Percentiles rank a stretch among this genome's conserved stretches.
phyloP scores from a whole-genome alignment of 768 basidiomycete genomes.

The Pleurotus giganteus region DNA sequence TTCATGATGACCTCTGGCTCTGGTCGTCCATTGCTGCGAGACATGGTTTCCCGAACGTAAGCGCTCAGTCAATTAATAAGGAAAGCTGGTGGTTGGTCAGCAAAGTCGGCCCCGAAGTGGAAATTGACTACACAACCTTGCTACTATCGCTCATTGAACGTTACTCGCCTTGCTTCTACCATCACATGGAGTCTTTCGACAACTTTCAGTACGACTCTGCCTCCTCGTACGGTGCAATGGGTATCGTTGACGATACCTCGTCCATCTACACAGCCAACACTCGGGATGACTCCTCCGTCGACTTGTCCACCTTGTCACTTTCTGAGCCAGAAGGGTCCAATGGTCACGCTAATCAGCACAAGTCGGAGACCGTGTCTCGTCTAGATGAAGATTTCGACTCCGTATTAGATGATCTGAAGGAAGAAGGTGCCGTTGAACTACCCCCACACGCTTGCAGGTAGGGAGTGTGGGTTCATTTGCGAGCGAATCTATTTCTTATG shows the following conservation, averaged over 20 bases:
- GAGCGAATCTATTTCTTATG: constrained; percentile 12
- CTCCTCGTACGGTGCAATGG: constrained; percentile 72
- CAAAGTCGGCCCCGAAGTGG: not conserved
- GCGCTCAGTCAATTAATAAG: not conserved
- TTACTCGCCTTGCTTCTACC: constrained; percentile 6
- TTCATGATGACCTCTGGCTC: constrained; percentile 68
- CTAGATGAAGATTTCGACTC: constrained; percentile 88
- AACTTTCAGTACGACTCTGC: constrained; percentile 85
- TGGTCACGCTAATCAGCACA: constrained; percentile 28
- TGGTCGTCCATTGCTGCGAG: constrained; percentile 49
- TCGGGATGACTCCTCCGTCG: constrained; percentile 56
- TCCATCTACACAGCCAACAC: constrained; percentile 79
- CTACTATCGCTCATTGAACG: constrained; percentile 3
- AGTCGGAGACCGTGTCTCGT: constrained; percentile 20
- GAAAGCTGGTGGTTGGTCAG: not conserved
- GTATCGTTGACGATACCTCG: constrained; percentile 76
- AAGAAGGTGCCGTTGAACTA: constrained; percentile 73
- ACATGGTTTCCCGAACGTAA: constrained; percentile 20
- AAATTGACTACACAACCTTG: constrained; percentile 2
- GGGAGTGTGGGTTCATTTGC: constrained; percentile 20
- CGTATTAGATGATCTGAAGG: constrained; percentile 86
- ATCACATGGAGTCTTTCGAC: constrained; percentile 76
- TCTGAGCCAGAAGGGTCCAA: constrained; percentile 54
- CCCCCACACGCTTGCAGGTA: constrained; percentile 97
- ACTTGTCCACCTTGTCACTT: constrained; percentile 67